Base-by-base conservation (phyloP, 2,329 filamentous ascomycete genomes). In the Penicillium sp. region DNA sequence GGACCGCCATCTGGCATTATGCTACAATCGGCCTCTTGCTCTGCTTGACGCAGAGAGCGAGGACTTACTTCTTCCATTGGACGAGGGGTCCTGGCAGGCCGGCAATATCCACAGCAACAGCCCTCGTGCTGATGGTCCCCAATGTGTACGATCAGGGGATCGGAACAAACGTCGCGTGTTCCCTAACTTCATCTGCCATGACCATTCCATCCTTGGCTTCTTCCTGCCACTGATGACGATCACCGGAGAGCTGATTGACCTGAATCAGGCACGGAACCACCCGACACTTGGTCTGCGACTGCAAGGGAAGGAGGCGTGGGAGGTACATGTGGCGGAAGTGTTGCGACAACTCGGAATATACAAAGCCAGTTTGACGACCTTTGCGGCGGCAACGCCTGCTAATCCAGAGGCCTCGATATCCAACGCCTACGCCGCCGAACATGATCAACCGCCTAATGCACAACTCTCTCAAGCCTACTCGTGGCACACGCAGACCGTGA, bases 181-280 rank as follows among this genome's bases (percentile, higher is more conserved):
- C n/a, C 85, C 87, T 33, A 78, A 81, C 44, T 93, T 91, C 56
- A 81, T 89, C 61, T 94, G 87, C 65, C 87, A 83, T 26, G 86
- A 88, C 33, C 86, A 91, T 69, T 86, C 86, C 62, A 88, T 95
- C 57, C 94, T 91, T 61, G 88, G 88, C 49, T 94, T 87, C 68
- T 95, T 95, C 69, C 71, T 94, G 31, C 90, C 90, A n/a, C 71
- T 95, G 30, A 95, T 95, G 90, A 87, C 87, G 1, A 94, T 95
- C 41, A 78, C 94, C 17, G 90, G 90, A 33, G 88, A 94, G 64
- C 84, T 95, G 45, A 87, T 94, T 34, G 89, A 95, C 61, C 73
- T 95, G 21, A 87, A 94, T 54, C 89, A 95, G 63, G 86, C 87
- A 2, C 81, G 86, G 35, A 94, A 94, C 55, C 88, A 94, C 57